Base-by-base conservation (phyloP, 2,329 filamentous ascomycete genomes). In the Neurospora sp. region DNA sequence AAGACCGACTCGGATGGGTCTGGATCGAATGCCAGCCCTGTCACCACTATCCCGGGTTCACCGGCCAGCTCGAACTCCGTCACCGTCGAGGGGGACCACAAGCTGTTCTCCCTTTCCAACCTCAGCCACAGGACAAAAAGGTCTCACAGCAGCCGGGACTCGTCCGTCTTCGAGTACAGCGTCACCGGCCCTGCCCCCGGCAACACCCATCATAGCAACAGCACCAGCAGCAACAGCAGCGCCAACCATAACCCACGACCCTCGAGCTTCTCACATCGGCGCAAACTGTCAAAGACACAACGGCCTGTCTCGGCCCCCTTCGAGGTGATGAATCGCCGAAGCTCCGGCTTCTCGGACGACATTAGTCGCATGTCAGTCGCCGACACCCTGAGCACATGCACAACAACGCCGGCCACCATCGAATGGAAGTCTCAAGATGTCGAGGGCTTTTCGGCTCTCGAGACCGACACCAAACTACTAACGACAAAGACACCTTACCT, bases 401-500 rank as follows among this genome's bases (percentile, higher is more conserved):
- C 75, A 46, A 76, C 75, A 68, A 76, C 76, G 33, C 74, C 75
- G 39, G 75, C 75, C 58, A 74, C 73, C n/a, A 72, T 80, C 67
- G 77, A 80, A 70, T 80, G 79, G 78, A 72, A 72, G 23, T 69
- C 74, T 4, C 79, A 80, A 68, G 71, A 67, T 11, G 74, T 80
- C 38, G 77, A 79, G 70, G 76, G 76, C 28, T 81, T 81, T 67
- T 84, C 84, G 2, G 77, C 82, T 17, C 78, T 88, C 42, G 86
- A 86, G 74, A 77, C 82, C 0, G 84, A 87, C 70, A 77, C 82
- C 4, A 83, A 83, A 23, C 77, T 85, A 2, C 78, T 78, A 17
- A 76, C 76, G 68, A 76, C 85, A 72, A 86, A 85, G 71, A 78
- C 82, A 1, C 83, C 83, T 42, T 86, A 85, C 71, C 75, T 88